A percentile compares a stretch with the other conserved stretches of the same genome.
Conservation (phyloP, 176 grass and related monocot genomes). For the Coix lacrymajobi region DNA sequence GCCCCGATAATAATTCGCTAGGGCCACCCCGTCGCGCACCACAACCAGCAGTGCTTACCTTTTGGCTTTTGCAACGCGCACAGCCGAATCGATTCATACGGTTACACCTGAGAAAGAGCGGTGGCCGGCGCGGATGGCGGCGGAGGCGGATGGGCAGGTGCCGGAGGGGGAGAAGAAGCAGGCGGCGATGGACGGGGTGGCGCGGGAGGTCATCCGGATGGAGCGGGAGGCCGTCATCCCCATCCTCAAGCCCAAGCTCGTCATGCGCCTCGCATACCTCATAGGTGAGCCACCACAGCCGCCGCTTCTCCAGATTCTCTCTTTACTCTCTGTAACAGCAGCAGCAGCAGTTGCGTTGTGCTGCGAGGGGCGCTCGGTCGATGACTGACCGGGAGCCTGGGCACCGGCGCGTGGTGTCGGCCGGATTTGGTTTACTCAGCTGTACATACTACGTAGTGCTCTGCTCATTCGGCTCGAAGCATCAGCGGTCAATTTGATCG, state of each 20-base stretch:
- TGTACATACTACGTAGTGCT: background rate
- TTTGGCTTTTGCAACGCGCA: background rate
- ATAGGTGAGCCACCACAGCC: slow-evolving; percentile 26
- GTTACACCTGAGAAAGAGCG: background rate
- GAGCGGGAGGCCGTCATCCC: slow-evolving; percentile 82
- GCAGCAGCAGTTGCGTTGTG: background rate
- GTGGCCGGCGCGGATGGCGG: background rate
- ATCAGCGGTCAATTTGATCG: background rate
- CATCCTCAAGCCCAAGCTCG: slow-evolving; percentile 72
- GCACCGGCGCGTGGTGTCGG: background rate
- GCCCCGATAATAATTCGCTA: slow-evolving; percentile 4
- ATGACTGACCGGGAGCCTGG: background rate
- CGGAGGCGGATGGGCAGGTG: background rate
- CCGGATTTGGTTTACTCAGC: too few relatives aligned
- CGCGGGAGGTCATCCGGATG: slow-evolving; percentile 56
- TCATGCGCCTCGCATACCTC: slow-evolving; percentile 73
- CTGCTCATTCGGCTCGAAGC: background rate
- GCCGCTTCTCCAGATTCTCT: background rate
- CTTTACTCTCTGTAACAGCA: background rate
- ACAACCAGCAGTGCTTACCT: background rate
- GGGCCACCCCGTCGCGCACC: slow-evolving; percentile 9
- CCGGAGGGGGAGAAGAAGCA: background rate
- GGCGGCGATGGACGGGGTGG: slow-evolving; percentile 38
- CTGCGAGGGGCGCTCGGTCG: background rate
- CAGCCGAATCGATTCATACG: background rate